A percentile compares a stretch with the other conserved stretches of the same genome.
phyloP scores from a whole-genome alignment of 495 filamentous ascomycete species.

The Cercophora newfieldiana region DNA sequence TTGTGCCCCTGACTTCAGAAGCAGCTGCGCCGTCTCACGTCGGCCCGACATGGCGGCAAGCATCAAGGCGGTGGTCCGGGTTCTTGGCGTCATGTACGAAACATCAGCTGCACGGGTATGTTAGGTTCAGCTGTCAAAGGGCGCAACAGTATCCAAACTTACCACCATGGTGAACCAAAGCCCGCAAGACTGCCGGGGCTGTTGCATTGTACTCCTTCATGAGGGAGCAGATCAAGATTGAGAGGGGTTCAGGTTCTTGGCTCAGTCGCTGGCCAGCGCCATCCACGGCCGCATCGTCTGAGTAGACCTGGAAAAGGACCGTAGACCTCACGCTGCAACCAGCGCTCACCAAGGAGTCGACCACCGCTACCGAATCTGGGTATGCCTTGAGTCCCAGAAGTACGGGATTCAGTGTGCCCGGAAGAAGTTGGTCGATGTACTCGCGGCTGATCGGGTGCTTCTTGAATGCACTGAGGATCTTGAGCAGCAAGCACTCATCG shows the following conservation, averaged over 20 bases:
- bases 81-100: slow-evolving; percentile 38
- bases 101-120: slow-evolving; percentile 37
- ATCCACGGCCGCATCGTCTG: neutral
- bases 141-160: slow-evolving; percentile 13
- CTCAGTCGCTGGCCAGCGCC: slow-evolving; percentile 23
- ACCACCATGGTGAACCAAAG: slow-evolving; percentile 41
- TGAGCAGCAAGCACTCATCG: slow-evolving; percentile 18
- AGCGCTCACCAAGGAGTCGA: slow-evolving; percentile 22
- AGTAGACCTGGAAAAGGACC: slow-evolving; percentile 22
- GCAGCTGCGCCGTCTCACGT: slow-evolving; percentile 35
- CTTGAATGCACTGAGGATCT: slow-evolving; percentile 23
- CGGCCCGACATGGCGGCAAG: slow-evolving; percentile 38
- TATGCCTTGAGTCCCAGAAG: slow-evolving; percentile 32
- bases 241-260: slow-evolving; percentile 35
- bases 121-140: neutral
- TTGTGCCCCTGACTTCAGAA: slow-evolving; percentile 41
- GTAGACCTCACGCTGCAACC: slow-evolving; percentile 31
- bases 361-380: slow-evolving; percentile 22
- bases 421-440: slow-evolving; percentile 26
- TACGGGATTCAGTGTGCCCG: slow-evolving; percentile 28
- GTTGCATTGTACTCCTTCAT: slow-evolving; percentile 35
- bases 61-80: slow-evolving; percentile 42
- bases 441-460: slow-evolving; percentile 10
- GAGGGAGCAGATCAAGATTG: slow-evolving; percentile 44
- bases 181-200: slow-evolving; percentile 34